Percentiles rank a stretch among this genome's conserved stretches.
phyloP scores from a whole-genome alignment of 2,329 filamentous ascomycete species.

The Mycocentrospora acerina region DNA sequence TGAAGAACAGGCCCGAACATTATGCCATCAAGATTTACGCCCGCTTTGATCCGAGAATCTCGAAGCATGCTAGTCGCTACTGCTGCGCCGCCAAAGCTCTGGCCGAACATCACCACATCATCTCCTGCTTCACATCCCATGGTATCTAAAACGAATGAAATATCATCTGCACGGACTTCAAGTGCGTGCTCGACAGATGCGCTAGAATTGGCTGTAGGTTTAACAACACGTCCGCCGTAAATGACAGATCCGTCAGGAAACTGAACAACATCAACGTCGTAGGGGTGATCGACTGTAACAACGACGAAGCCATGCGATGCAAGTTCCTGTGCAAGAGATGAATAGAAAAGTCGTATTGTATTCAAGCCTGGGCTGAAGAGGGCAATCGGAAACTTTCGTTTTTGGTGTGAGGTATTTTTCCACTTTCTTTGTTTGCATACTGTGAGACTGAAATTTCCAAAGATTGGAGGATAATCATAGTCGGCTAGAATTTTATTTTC shows the following conservation, averaged over 20 bases:
- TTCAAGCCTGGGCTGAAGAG: conserved; percentile 49
- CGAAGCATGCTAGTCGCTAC: conserved; percentile 22
- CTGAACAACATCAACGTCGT: conserved; percentile 49
- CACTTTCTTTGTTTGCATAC: conserved; percentile 6
- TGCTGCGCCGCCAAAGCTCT: conserved; percentile 36
- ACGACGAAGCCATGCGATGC: conserved; percentile 51
- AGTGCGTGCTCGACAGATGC: conserved; percentile 14
- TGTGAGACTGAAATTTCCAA: conserved; percentile 4
- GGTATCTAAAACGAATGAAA: conserved; percentile 14
- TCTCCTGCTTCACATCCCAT: conserved; percentile 3
- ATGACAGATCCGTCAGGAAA: conserved; percentile 45
- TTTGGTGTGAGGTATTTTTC: neutral
- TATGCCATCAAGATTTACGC: conserved; percentile 33
- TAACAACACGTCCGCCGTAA: conserved; percentile 6
- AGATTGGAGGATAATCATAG: conserved; percentile 8
- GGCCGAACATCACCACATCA: conserved; percentile 23
- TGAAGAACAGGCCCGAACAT: conserved; percentile 19
- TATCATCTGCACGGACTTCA: conserved; percentile 14
- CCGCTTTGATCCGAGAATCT: conserved; percentile 27
- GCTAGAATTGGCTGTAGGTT: conserved; percentile 8
- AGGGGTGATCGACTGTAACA: conserved; percentile 52
- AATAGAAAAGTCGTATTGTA: conserved; percentile 45
- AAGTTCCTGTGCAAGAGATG: conserved; percentile 45
- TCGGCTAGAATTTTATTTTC: conserved; percentile 11
- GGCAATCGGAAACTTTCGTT: conserved; percentile 17